Base-by-base conservation (phyloP, 2,329 filamentous ascomycete species). In the Ophiostoma sp. region DNA sequence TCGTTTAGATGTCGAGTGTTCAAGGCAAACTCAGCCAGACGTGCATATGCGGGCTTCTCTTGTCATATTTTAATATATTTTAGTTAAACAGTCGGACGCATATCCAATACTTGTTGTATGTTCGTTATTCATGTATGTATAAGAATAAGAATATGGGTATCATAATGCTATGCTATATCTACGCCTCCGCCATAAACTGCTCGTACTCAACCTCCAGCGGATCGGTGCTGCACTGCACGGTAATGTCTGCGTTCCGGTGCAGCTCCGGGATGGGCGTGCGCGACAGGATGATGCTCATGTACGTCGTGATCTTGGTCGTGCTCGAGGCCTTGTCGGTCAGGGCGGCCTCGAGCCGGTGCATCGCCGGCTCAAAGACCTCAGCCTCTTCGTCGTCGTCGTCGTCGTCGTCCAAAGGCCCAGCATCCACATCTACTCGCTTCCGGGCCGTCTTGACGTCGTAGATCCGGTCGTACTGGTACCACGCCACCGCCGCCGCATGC, bases 201-300 rank as follows among this genome's bases (percentile, higher is more conserved):
- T 73, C 72, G 64, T 74, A 73, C 67, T 76, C 69, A 13, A 73
- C 68, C 64, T 79, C 77, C 10, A 76, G 73, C 5, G 71, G 36
- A 48, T 74, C 73, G 31, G 78, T 76, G 72, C 81, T 84, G 1
- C 81, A 81, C 76, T 86, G 86, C 36, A 81, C 74, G 0, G 82
- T 83, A 3, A 84, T 76, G 44, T 81, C 84, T 33, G 79, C 79
- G 60, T 80, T 81, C 39, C 76, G 79, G 73, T 81, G 85, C 67
- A 92, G 77, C 73, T 87, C 85, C 23, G 84, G 83, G 44, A 91
- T 78, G 15, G 85, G 79, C 17, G 78, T 78, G 35, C 80, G 77
- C 0, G 87, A 86, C 20, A 92, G 76, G 73, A 89, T 88, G 31
- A 90, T 79, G 72, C 84, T 86, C 81, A 92, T 79, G 57, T 86